Percentiles rank a stretch among this genome's conserved stretches.
Conservation (phyloP, 1,284 basidiomycete genomes). For the Puccinia horiana region DNA sequence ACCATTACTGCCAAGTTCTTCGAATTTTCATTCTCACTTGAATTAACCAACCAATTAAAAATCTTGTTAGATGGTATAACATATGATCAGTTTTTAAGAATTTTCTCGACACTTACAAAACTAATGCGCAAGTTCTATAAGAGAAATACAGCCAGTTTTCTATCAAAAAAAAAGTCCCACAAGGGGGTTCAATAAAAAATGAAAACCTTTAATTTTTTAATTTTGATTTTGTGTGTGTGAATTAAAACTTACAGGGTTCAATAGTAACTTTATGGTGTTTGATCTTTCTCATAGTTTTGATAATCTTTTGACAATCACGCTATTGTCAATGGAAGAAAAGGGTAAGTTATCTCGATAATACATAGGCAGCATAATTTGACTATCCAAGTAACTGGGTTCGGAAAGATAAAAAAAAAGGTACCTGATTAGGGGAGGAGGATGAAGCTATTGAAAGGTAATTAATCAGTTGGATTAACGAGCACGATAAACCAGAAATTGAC, state of each 20-base stretch:
- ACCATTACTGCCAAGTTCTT: slow-evolving; percentile 36
- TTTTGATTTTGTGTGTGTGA: not conserved
- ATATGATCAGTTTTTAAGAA: too few relatives aligned
- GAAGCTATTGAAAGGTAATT: not conserved
- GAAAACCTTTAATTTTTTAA: too few relatives aligned
- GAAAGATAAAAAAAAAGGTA: not conserved
- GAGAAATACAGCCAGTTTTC: slow-evolving; percentile 7
- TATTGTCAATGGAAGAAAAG: too few relatives aligned
- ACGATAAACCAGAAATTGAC: not conserved
- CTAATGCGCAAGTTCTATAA: not conserved
- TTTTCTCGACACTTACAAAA: too few relatives aligned
- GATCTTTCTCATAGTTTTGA: not conserved
- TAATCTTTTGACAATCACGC: slow-evolving; percentile 18
- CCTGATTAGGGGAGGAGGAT: not conserved
- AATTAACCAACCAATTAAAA: not conserved
- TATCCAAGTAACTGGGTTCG: too few relatives aligned
- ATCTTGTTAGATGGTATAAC: not conserved
- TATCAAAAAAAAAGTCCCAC: not conserved
- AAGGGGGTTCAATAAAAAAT: too few relatives aligned
- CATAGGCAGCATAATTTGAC: too few relatives aligned
- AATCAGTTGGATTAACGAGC: not conserved
- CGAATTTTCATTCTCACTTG: not conserved
- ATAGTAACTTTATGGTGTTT: not conserved
- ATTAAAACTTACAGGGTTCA: slow-evolving; percentile 4
- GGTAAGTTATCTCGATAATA: too few relatives aligned